Evolutionary conservation across 352 stramenopile genomes (phyloP), one percentile per base, ranked within the genome.

Genomic region (Globisporangium nagaii): DNA sequence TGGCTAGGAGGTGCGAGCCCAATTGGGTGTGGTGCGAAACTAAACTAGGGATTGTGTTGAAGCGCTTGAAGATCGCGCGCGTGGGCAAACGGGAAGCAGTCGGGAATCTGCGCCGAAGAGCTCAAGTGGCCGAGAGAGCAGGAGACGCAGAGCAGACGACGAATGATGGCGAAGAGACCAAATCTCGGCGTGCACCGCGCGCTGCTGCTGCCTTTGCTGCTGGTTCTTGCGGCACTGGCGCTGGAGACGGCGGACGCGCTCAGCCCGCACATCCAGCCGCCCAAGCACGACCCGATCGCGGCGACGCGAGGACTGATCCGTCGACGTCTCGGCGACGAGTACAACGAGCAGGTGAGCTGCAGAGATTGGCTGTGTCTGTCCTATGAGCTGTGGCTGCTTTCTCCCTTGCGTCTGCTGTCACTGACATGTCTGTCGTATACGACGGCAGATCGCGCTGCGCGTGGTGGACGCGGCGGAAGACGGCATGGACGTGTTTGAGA

Each of bases 401-500:
- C 1, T 11, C 9, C 15, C 2, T n/a, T 36, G 15, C 31, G 13
- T 24, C 17, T 44, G 10, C 28, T 30, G 12, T 8, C 17, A 43
- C 35, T 28, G 1, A 42, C 8, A n/a, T 13, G 11, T 7, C 25
- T 2, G 31, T 15, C 12, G 1, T 28, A 15, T 41, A n/a, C n/a
- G n/a, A n/a, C n/a, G n/a, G 10, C 65, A 76, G 65, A 87, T 92
- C 44, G 63, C 63, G 12, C 60, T 92, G 7, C 69, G 78, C 17
- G 66, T 73, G 47, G 53, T 90, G 4, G 58, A 71, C 1, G 48
- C 63, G 2, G 69, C 73, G 0, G 28, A 39, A 0, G 74, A 85
- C 43, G 73, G 66, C 0, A 53, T 88, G 53, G 81, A 92, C 30
- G 73, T 83, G 55, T 85, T 86, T 46, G 76, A 89, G 56, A 60